Percentiles rank a stretch among this genome's conserved stretches.
phyloP scores from a whole-genome alignment of 495 filamentous ascomycete species.

The Tuber borchii region DNA sequence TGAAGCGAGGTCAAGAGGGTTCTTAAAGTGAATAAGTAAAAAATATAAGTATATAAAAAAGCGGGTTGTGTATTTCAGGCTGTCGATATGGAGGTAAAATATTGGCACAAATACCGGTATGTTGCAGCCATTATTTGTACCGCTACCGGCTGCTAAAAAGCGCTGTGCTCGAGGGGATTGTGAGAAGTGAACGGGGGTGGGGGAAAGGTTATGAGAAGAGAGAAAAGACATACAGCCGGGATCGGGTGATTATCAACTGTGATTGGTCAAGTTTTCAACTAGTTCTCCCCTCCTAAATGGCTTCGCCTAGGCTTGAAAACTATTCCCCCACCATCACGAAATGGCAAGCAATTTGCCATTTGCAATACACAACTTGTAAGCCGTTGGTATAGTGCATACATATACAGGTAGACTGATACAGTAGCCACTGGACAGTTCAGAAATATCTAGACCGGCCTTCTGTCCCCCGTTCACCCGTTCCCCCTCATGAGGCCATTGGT shows the following conservation, averaged over 20 bases:
- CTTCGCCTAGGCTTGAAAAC: slow-evolving; percentile 1
- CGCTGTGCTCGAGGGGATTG: slow-evolving; percentile 11
- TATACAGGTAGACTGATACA: slow-evolving; percentile 7
- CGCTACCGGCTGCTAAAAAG: slow-evolving; percentile 23
- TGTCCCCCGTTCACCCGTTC: neutral
- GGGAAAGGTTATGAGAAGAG: slow-evolving; percentile 12
- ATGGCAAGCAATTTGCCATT: slow-evolving; percentile 1
- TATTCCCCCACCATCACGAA: slow-evolving; percentile 14
- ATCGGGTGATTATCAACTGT: slow-evolving; percentile 19
- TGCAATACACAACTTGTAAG: slow-evolving; percentile 14
- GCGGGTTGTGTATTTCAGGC: neutral
- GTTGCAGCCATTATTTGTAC: slow-evolving; percentile 20
- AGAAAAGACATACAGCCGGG: slow-evolving; percentile 4
- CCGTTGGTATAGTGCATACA: slow-evolving; percentile 8
- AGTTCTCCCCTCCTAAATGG: neutral
- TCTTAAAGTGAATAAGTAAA: neutral
- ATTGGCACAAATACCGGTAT: slow-evolving; percentile 12
- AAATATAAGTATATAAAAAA: neutral
- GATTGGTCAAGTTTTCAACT: slow-evolving; percentile 19
- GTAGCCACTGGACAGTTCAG: neutral
- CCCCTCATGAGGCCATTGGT: neutral
- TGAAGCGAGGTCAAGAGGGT: neutral
- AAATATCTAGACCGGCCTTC: neutral
- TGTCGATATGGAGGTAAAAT: slow-evolving; percentile 11
- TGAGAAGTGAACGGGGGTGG: slow-evolving; percentile 15